Evolutionary conservation across 1,139 yeast genomes (phyloP).

Genomic region (Candida tetrigidarum): DNA sequence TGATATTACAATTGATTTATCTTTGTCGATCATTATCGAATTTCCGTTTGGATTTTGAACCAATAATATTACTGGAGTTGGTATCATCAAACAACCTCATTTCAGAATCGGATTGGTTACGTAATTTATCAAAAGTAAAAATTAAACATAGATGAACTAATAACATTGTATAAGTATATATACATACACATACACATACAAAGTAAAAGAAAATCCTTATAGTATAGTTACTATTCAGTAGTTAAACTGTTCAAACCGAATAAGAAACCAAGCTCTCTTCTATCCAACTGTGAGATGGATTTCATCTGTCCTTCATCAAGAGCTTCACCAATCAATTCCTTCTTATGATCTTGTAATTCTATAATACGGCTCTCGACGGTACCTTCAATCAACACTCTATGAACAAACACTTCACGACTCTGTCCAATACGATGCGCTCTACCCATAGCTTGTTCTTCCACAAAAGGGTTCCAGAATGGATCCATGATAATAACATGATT

Average conservation of each 20-base stretch:
- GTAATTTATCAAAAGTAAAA: slow-evolving; percentile 40
- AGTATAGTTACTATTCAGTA: no score
- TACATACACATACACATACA: slow-evolving; percentile 4
- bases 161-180: background rate
- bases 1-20: slow-evolving; percentile 73
- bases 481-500: slow-evolving; percentile 89
- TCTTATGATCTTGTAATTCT: slow-evolving; percentile 73
- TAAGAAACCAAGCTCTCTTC: slow-evolving; percentile 74
- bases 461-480: slow-evolving; percentile 97
- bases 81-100: slow-evolving; percentile 28
- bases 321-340: slow-evolving; percentile 77
- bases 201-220: slow-evolving; percentile 7
- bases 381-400: slow-evolving; percentile 64
- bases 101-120: slow-evolving; percentile 39
- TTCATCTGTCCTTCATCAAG: slow-evolving; percentile 72
- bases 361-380: slow-evolving; percentile 89
- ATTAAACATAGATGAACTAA: slow-evolving; percentile 29
- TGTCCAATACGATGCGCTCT: slow-evolving; percentile 96
- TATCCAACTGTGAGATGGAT: slow-evolving; percentile 65
- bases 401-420: slow-evolving; percentile 70
- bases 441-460: slow-evolving; percentile 96
- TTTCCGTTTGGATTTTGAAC: slow-evolving; percentile 69
- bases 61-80: slow-evolving; percentile 44
- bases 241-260: slow-evolving; percentile 62
- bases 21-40: slow-evolving; percentile 76